Percentiles rank a stretch among this genome's conserved stretches.
These are phyloP conservation scores for Penstemon eatonii DNA, from an alignment of 257 asterid species.

Conservation along the genomic window DNA sequence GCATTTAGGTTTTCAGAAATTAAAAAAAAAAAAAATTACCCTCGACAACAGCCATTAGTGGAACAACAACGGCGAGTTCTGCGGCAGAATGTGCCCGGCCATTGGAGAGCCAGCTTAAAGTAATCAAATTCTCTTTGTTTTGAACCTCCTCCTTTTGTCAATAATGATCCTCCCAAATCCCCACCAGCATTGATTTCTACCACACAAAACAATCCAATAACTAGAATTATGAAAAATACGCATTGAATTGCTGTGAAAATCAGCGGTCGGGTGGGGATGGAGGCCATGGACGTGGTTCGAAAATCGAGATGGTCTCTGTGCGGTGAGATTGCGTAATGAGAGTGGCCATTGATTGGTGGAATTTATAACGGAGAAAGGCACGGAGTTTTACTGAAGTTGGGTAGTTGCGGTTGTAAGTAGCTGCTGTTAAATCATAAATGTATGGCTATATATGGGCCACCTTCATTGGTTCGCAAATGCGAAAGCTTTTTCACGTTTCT, in stretches of 20 bases:
- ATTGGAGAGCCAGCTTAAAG: slow-evolving; percentile 72
- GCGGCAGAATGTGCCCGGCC: slow-evolving; percentile 84
- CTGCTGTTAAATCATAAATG: too few relatives aligned
- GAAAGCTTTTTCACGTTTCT: too few relatives aligned
- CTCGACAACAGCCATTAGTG: slow-evolving; percentile 75
- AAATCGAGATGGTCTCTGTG: slow-evolving; percentile 8
- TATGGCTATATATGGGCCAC: too few relatives aligned
- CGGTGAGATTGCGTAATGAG: slow-evolving; percentile 14
- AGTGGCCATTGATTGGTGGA: slow-evolving; percentile 3
- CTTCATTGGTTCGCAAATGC: too few relatives aligned
- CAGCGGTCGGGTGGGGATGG: slow-evolving; percentile 28
- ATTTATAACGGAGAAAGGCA: not conserved
- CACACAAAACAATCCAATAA: slow-evolving; percentile 36
- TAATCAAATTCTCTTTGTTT: slow-evolving; percentile 76
- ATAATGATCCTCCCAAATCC: slow-evolving; percentile 32
- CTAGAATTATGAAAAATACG: slow-evolving; percentile 32
- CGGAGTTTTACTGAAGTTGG: too few relatives aligned
- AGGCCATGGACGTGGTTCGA: slow-evolving; percentile 43
- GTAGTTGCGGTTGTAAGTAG: too few relatives aligned
- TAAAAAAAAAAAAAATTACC: slow-evolving; percentile 38
- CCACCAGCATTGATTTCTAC: slow-evolving; percentile 37
- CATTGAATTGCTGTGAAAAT: slow-evolving; percentile 24
- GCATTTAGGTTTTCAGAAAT: too few relatives aligned
- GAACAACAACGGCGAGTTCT: slow-evolving; percentile 58
- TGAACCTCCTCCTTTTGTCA: not conserved